Percentiles rank a stretch among this genome's conserved stretches.
Conservation (phyloP, 2,329 filamentous ascomycete genomes). For the Phaeosphaeriaceae sp. region DNA sequence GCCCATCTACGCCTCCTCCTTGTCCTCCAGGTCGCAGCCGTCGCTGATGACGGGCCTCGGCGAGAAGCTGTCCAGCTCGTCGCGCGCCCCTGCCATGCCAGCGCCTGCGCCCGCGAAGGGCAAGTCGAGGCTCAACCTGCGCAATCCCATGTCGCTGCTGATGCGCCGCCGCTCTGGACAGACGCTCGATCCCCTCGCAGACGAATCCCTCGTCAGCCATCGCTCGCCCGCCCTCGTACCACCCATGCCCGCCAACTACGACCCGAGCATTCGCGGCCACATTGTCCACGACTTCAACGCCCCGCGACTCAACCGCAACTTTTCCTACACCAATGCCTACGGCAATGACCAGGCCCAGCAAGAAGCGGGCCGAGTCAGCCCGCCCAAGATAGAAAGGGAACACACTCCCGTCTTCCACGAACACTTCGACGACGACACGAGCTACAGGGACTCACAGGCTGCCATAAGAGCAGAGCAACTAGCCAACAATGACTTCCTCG, state of each 20-base stretch:
- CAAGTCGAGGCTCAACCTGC: slow-evolving; percentile 61
- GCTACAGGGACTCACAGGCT: slow-evolving; percentile 48
- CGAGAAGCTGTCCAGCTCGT: slow-evolving; percentile 30
- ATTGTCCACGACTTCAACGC: slow-evolving; percentile 71
- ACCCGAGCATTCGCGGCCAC: slow-evolving; percentile 68
- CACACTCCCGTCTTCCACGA: slow-evolving; percentile 68
- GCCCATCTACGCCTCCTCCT: slow-evolving; percentile 37
- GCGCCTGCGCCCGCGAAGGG: slow-evolving; percentile 37
- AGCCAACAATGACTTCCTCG: slow-evolving; percentile 57
- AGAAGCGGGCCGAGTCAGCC: slow-evolving; percentile 37
- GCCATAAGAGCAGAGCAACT: slow-evolving; percentile 56
- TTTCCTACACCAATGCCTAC: slow-evolving; percentile 44
- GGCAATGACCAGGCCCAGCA: slow-evolving; percentile 23
- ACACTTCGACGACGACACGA: slow-evolving; percentile 63
- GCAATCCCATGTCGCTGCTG: slow-evolving; percentile 68
- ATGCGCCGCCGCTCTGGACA: slow-evolving; percentile 64
- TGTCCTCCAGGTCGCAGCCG: slow-evolving; percentile 41
- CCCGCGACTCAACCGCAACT: slow-evolving; percentile 58
- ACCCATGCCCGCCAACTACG: slow-evolving; percentile 66
- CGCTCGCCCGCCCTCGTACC: slow-evolving; percentile 53
- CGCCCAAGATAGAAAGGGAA: slow-evolving; percentile 47
- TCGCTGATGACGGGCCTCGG: slow-evolving; percentile 41
- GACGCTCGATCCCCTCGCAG: slow-evolving; percentile 53
- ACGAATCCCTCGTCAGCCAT: slow-evolving; percentile 59
- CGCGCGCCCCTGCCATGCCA: slow-evolving; percentile 22